Percentiles rank a stretch among this genome's conserved stretches.
Evolutionary conservation across 2,329 filamentous ascomycete species (phyloP).

Genomic region (Xylaria hypoxylon): DNA sequence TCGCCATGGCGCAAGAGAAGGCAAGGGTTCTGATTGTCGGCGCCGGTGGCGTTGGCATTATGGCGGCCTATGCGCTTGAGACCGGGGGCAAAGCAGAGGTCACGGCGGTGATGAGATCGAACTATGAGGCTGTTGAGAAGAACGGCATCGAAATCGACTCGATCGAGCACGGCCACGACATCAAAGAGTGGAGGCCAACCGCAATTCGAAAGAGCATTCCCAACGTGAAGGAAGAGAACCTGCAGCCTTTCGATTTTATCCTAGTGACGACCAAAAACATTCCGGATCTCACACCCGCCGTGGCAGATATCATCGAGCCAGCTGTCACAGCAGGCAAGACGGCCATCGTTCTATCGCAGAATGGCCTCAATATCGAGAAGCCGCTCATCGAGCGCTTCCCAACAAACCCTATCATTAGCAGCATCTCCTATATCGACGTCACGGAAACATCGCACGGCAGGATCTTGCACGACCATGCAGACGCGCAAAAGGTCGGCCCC

Average conservation of each 20-base stretch:
- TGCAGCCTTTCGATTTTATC: constrained; percentile 63
- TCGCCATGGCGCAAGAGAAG: constrained; percentile 45
- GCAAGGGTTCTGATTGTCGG: constrained; percentile 64
- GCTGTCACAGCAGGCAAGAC: constrained; percentile 64
- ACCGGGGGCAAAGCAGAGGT: constrained; percentile 62
- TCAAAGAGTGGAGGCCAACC: constrained; percentile 62
- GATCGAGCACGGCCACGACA: constrained; percentile 61
- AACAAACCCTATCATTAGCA: constrained; percentile 63
- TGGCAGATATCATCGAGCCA: constrained; percentile 62
- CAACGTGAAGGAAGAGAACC: constrained; percentile 52
- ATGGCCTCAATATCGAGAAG: constrained; percentile 72
- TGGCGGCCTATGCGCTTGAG: constrained; percentile 67
- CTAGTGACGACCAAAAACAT: constrained; percentile 70
- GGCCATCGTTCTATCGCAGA: constrained; percentile 68
- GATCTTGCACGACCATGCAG: constrained; percentile 65
- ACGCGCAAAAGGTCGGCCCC: constrained; percentile 62
- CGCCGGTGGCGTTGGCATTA: constrained; percentile 66
- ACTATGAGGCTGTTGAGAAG: constrained; percentile 60
- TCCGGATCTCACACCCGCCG: constrained; percentile 62
- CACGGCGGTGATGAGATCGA: constrained; percentile 67
- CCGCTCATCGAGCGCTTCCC: constrained; percentile 64
- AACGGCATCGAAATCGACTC: constrained; percentile 67
- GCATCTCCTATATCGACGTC: constrained; percentile 64
- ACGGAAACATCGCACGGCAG: constrained; percentile 60
- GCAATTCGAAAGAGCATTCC: constrained; percentile 61